Evolutionary conservation across 2,329 filamentous ascomycete genomes (phyloP).

Genomic region (Penicillium nordicum): DNA sequence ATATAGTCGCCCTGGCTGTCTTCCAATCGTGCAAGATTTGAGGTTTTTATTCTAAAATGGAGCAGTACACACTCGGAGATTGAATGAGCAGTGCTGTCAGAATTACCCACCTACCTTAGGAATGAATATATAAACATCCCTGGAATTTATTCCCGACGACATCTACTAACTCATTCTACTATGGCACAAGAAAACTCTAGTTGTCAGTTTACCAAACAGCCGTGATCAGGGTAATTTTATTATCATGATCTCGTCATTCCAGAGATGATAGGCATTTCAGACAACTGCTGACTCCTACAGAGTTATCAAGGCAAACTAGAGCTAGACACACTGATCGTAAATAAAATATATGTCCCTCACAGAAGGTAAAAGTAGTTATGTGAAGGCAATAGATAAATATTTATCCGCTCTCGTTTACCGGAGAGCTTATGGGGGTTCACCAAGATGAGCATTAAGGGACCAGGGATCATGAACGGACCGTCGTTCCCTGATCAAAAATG

Average conservation of each 20-base stretch:
- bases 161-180: neutral
- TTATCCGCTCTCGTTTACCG: too few species aligned
- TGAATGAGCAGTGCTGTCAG: neutral
- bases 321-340: neutral
- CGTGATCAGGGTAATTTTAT: neutral
- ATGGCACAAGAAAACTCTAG: neutral
- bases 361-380: neutral
- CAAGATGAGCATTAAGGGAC: neutral
- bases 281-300: neutral
- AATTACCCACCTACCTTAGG: neutral
- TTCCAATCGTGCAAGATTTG: neutral
- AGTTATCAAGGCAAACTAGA: neutral
- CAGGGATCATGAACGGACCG: neutral
- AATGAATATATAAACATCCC: neutral
- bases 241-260: slow-evolving; percentile 3
- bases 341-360: neutral
- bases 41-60: too few species aligned
- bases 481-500: neutral
- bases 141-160: neutral
- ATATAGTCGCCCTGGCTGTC: neutral
- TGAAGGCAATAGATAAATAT: too few species aligned
- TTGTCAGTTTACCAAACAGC: neutral
- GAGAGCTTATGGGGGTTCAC: neutral
- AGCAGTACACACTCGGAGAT: neutral
- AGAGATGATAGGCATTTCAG: neutral